Base-by-base conservation (phyloP, 257 asterid genomes). In the Solanum corneliomulleri region DNA sequence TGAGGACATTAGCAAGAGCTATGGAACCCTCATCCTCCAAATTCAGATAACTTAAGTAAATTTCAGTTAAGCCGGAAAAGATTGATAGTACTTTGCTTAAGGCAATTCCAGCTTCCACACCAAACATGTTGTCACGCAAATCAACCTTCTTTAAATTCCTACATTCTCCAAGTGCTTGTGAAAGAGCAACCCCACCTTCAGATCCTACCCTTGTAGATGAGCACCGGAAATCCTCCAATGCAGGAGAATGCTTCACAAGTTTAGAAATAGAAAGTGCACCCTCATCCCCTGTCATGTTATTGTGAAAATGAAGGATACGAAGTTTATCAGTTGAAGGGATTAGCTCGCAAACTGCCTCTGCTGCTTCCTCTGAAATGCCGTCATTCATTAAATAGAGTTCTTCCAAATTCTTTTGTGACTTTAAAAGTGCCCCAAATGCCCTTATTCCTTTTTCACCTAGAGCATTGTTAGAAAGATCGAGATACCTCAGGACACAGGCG, bases 281-380 rank as follows among this genome's bases (percentile, higher is more conserved):
- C 85, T 91, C 98, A 89, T 97, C 98, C 77, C 98, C 98, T 47
- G 96, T 94, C 98, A 96, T 93, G 94, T 95, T 94, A 91, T 94
- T 96, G 86, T 96, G 98, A 85, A 96, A 95, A 33, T 92, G 95
- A 88, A 96, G 98, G 89, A 95, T 93, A 89, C 83, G 89, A 13
- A 97, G 95, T 88, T 89, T 93, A 69, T 90, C 91, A 6, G 98
- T 94, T 2, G 97, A 94, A 49, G 98, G 98, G 86, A 97, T 92
- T n/a, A 95, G 91, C 90, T 94, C 98, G 70, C 72, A 80, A 62
- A 97, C 92, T 37, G 98, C 98, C 85, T 60, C 86, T 82, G 99
- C 98, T 88, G 98, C 98, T 93, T 95, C 98, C 89, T 95, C 98
- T 1, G 98, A 95, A 87, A 97, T 97, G 66, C 98, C 98, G 84